Percentiles rank a stretch among this genome's conserved stretches.
Conservation (phyloP, 73 alveolate genomes). For the Tetrahymena malaccensis region DNA sequence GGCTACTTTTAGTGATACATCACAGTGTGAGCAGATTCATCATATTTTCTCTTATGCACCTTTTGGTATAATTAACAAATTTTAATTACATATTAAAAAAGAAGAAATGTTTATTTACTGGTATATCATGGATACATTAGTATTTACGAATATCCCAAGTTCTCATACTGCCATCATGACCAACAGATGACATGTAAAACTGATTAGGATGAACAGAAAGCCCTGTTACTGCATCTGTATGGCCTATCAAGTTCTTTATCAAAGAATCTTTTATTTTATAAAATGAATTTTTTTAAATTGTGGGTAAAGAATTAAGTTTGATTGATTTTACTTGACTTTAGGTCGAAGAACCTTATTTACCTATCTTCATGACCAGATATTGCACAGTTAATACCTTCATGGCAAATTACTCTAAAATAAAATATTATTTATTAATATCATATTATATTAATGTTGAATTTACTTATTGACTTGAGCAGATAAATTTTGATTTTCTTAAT, state of each 20-base stretch:
- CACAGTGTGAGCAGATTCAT: conserved; percentile 18
- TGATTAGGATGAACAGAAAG: conserved; percentile 39
- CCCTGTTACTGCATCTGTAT: conserved; percentile 58
- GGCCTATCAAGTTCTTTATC: conserved; percentile 32
- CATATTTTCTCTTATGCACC: conserved; percentile 38
- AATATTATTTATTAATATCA: not conserved
- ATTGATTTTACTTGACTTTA: conserved; percentile 37
- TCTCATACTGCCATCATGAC: conserved; percentile 63
- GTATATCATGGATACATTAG: conserved; percentile 47
- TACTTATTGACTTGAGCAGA: conserved; percentile 27
- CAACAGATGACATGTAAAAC: conserved; percentile 38
- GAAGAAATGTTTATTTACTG: not conserved
- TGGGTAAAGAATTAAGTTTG: not conserved
- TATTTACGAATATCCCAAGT: conserved; percentile 60
- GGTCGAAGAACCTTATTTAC: conserved; percentile 40
- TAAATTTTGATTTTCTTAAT: conserved; percentile 1
- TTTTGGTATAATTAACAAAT: not conserved
- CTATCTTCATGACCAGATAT: conserved; percentile 60
- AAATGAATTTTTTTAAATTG: not conserved
- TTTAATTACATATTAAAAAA: not conserved
- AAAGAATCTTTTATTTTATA: not conserved
- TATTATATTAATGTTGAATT: no score
- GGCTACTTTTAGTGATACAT: not conserved
- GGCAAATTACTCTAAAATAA: conserved; percentile 2
- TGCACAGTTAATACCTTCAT: conserved; percentile 25